These are phyloP conservation scores for Talaromyces amestolkiae DNA, from an alignment of 2,329 filamentous ascomycete species.

Conservation along the genomic window DNA sequence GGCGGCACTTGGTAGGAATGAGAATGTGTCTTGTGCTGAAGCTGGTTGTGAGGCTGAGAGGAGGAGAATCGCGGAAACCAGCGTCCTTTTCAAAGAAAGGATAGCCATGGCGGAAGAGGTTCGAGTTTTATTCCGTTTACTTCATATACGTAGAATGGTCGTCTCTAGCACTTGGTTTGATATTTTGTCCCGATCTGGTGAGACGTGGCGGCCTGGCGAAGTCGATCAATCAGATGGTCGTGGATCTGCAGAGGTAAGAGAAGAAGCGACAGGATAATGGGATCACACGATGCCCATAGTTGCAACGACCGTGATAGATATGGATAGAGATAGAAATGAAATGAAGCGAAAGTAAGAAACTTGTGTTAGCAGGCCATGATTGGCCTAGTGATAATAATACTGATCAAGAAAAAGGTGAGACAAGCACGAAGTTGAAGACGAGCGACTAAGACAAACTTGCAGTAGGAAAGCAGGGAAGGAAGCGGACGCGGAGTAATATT, in stretches of 20 bases:
- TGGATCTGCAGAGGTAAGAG: neutral
- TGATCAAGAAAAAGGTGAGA: neutral
- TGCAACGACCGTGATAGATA: conserved; percentile 7
- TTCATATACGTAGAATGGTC: neutral
- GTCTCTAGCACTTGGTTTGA: neutral
- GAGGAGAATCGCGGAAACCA: conserved; percentile 1
- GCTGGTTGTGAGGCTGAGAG: neutral
- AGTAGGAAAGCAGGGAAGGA: neutral
- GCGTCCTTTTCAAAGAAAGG: conserved; percentile 8
- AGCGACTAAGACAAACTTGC: conserved; percentile 6
- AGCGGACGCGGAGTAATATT: neutral
- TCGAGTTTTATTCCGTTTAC: neutral
- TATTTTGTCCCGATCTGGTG: neutral
- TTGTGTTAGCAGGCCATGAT: conserved; percentile 6
- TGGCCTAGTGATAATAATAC: neutral
- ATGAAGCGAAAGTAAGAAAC: neutral
- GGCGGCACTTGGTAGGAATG: conserved; percentile 37
- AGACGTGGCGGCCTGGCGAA: neutral
- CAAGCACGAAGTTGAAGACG: neutral
- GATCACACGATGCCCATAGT: conserved; percentile 7
- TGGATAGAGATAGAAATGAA: neutral
- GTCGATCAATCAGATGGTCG: neutral
- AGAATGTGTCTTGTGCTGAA: conserved; percentile 22
- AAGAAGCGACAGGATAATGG: conserved; percentile 10
- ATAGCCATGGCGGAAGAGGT: neutral